Evolutionary conservation across 495 filamentous ascomycete species (phyloP).

Genomic region (Cladorrhinum samala): DNA sequence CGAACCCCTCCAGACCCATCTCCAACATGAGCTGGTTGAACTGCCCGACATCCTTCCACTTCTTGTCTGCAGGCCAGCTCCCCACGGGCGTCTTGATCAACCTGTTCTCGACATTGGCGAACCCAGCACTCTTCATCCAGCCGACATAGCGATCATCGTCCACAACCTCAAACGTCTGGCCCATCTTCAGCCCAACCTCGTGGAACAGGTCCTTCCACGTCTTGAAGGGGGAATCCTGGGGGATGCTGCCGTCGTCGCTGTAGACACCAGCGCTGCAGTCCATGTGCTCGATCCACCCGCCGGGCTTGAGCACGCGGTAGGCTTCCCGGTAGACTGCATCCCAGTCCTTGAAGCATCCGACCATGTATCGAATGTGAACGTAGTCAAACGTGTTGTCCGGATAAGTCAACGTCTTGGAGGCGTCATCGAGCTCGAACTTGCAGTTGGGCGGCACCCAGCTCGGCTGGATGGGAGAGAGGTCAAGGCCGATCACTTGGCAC

Average conservation of each 20-base stretch:
- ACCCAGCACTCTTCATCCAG: conserved; percentile 50
- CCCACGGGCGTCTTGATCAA: conserved; percentile 46
- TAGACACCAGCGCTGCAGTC: neutral
- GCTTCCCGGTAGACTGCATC: conserved; percentile 31
- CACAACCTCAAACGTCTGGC: neutral
- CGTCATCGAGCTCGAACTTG: conserved; percentile 52
- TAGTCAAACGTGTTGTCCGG: conserved; percentile 53
- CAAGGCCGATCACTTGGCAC: conserved; percentile 50
- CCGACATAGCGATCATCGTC: conserved; percentile 3
- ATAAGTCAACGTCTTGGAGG: conserved; percentile 47
- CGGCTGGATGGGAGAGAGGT: conserved; percentile 40
- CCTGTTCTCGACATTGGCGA: conserved; percentile 46
- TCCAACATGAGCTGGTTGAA: conserved; percentile 30
- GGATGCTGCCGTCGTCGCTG: neutral
- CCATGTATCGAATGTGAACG: conserved; percentile 53
- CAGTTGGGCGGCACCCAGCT: conserved; percentile 13
- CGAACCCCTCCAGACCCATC: conserved; percentile 43
- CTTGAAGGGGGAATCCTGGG: neutral
- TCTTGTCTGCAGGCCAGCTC: conserved; percentile 44
- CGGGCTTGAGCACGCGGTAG: conserved; percentile 33
- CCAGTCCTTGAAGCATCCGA: conserved; percentile 54
- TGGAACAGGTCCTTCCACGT: neutral
- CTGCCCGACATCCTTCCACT: conserved; percentile 35
- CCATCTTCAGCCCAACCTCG: neutral
- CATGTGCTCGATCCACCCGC: conserved; percentile 15